These are phyloP conservation scores for Pterula multifida DNA, from an alignment of 1,284 basidiomycete genomes.

Conservation along the genomic window DNA sequence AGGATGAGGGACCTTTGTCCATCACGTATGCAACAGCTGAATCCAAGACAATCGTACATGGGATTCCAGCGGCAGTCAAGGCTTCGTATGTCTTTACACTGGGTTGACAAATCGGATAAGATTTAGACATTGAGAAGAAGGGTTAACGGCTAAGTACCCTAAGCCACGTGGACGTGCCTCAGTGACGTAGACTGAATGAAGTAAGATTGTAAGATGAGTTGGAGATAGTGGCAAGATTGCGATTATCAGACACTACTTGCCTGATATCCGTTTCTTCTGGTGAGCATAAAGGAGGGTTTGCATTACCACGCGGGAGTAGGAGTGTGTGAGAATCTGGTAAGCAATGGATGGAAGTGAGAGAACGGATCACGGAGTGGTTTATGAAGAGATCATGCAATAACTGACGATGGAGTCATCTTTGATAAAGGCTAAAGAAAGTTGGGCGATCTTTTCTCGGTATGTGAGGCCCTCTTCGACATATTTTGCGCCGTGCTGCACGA, in stretches of 20 bases:
- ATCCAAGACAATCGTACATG: slow-evolving; percentile 91
- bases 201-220: slow-evolving; percentile 8
- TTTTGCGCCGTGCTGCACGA: slow-evolving; percentile 66
- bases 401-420: slow-evolving; percentile 86
- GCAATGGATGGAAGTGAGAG: slow-evolving; percentile 4
- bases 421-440: slow-evolving; percentile 85
- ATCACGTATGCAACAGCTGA: slow-evolving; percentile 96
- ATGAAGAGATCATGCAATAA: slow-evolving; percentile 10
- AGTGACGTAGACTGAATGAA: slow-evolving; percentile 77
- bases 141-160: slow-evolving; percentile 34
- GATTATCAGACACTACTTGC: slow-evolving; percentile 15
- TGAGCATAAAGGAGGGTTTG: slow-evolving; percentile 85
- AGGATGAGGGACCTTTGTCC: slow-evolving; percentile 40
- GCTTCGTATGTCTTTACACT: slow-evolving; percentile 85
- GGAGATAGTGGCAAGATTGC: too few relatives aligned
- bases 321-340: slow-evolving; percentile 83
- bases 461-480: slow-evolving; percentile 75
- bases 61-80: slow-evolving; percentile 78
- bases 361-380: slow-evolving; percentile 4
- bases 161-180: slow-evolving; percentile 83
- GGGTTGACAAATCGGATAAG: slow-evolving; percentile 9
- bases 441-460: slow-evolving; percentile 85
- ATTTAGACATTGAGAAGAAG: slow-evolving; percentile 9
- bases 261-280: slow-evolving; percentile 82
- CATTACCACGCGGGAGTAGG: slow-evolving; percentile 93